A percentile compares a stretch with the other conserved stretches of the same genome.
These are phyloP conservation scores for Arachis monticola DNA, from an alignment of 331 rosid genomes.

Conservation along the genomic window DNA sequence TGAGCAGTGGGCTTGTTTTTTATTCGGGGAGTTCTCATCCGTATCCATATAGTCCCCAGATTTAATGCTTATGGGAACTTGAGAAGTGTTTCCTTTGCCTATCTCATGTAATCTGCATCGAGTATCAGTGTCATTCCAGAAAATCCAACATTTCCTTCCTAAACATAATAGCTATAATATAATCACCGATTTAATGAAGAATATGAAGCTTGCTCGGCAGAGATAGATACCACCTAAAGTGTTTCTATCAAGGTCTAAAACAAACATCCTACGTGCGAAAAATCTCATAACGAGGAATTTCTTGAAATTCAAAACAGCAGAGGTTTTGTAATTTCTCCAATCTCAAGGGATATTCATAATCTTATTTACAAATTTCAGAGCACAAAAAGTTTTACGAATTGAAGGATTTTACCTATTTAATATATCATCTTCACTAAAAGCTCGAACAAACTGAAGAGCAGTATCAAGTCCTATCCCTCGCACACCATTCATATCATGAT, in stretches of 20 bases:
- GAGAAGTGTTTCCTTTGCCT: constrained; percentile 57
- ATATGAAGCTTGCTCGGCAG: neutral
- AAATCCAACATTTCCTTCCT: constrained; percentile 1
- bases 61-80: constrained; percentile 44
- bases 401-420: constrained; percentile 59
- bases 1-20: constrained; percentile 75
- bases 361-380: neutral
- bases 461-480: constrained; percentile 83
- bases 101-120: constrained; percentile 72
- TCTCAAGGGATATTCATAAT: neutral
- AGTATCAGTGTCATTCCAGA: constrained; percentile 30
- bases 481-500: constrained; percentile 82
- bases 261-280: neutral
- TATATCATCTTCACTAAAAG: constrained; percentile 75
- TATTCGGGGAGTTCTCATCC: constrained; percentile 49
- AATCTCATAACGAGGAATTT: neutral
- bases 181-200: constrained; percentile 12
- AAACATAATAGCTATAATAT: constrained; percentile 14
- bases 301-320: constrained; percentile 5
- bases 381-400: neutral
- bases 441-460: constrained; percentile 77
- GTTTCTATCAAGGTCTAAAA: too few relatives aligned
- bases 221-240: too few relatives aligned
- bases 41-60: constrained; percentile 44
- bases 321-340: neutral